Base-by-base conservation (phyloP, 306 rosid species). In the Heteromeles arbutifolia region DNA sequence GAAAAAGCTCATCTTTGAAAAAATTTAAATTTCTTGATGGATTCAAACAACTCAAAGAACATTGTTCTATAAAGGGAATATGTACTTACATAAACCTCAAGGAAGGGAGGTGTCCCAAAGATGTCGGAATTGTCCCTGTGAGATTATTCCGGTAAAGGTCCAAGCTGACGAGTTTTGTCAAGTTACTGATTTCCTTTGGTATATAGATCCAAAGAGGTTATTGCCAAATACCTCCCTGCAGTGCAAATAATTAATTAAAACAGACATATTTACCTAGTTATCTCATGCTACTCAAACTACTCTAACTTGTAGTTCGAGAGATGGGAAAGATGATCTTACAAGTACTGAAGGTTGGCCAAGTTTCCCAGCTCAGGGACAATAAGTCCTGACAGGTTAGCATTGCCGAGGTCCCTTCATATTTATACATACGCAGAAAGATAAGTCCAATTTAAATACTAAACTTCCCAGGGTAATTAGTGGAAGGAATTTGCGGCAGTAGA, bases 341-440 rank as follows among this genome's bases (percentile, higher is more conserved):
- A 74, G 53, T 70, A 70, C 12, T 81, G 85, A 73, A 81, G 77
- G 45, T 65, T 74, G 18, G 83, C 17, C 73, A 81, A 78, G 65
- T 41, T 74, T 70, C 73, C 83, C 15, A 80, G 84, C 61, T 66
- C 56, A 10, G 82, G 82, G 48, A 74, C 26, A 52, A 84, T 74
- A 50, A 53, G 65, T 70, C 84, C 82, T 4, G 80, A 69, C 25
- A 84, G 68, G 25, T 54, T 48, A 22, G 78, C 82, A 28, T 57
- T 24, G 31, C 78, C 80, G 34, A 81, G 83, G 72, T 81, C 83
- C 81, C 87, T 74, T 65, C 64, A 80, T 19, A 56, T 32, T 18
- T 28, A 3, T 28, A 71, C 8, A 32, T n/a, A 34, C 53, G 18
- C 10, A 39, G 43, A 39, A 39, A 39, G 43, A 39, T 9, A 9